A percentile compares a stretch with the other conserved stretches of the same genome.
Conservation (phyloP, 371 early-diverging fungal species). For the Coemansia sp. region DNA sequence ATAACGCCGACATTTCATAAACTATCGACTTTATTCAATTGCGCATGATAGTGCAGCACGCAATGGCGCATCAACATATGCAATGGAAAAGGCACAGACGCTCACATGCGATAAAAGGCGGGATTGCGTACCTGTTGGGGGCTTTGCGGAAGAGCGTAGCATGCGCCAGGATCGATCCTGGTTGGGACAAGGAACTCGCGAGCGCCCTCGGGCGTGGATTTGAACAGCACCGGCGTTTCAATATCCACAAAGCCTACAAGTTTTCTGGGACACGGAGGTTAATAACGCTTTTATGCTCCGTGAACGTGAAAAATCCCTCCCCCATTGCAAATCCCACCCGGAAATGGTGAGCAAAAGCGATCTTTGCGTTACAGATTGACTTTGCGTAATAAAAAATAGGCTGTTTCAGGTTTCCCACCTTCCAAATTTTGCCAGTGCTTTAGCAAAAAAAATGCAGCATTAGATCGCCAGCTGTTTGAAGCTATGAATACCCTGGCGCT, state of each 20-base stretch:
- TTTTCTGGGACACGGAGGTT: slow-evolving; percentile 7
- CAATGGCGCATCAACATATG: too few relatives aligned
- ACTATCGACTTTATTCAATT: too few relatives aligned
- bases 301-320: slow-evolving; percentile 12
- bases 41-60: too few relatives aligned
- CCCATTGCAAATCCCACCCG: background rate
- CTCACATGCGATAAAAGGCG: background rate
- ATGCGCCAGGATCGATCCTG: slow-evolving; percentile 62
- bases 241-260: slow-evolving; percentile 77
- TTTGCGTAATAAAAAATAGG: background rate
- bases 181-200: slow-evolving; percentile 94
- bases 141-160: slow-evolving; percentile 89
- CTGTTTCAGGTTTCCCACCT: background rate
- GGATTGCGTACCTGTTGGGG: slow-evolving; percentile 75
- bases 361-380: slow-evolving; percentile 1
- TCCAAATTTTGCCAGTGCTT: background rate
- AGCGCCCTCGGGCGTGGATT: slow-evolving; percentile 94
- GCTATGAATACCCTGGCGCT: background rate
- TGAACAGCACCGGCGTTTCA: slow-evolving; percentile 90
- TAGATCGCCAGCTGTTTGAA: background rate
- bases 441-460: background rate
- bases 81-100: background rate
- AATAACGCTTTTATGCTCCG: background rate
- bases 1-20: too few relatives aligned
- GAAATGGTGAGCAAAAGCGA: background rate